A percentile compares a stretch with the other conserved stretches of the same genome.
These are phyloP conservation scores for Ascochyta rabiei DNA, from an alignment of 2,329 filamentous ascomycete genomes.

Conservation along the genomic window DNA sequence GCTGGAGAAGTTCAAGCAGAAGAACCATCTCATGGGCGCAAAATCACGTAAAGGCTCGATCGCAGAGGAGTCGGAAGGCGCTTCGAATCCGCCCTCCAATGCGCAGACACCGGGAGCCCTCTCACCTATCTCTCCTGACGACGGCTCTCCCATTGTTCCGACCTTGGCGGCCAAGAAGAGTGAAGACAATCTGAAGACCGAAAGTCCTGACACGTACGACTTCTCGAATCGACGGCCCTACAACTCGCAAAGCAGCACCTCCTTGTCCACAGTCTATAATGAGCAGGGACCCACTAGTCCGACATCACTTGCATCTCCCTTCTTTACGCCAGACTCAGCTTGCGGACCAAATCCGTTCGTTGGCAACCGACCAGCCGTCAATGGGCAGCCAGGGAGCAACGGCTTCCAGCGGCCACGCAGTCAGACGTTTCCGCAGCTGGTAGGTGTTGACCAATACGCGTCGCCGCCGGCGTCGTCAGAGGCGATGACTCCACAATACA, in stretches of 20 bases:
- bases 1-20: constrained; percentile 96
- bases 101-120: constrained; percentile 68
- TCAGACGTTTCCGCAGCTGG: constrained; percentile 79
- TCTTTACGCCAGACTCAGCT: constrained; percentile 78
- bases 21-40: constrained; percentile 68
- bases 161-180: constrained; percentile 67
- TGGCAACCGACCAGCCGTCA: constrained; percentile 56
- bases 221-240: constrained; percentile 66
- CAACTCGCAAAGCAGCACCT: constrained; percentile 70
- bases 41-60: constrained; percentile 62
- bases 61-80: constrained; percentile 71
- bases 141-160: constrained; percentile 71
- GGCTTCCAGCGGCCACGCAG: constrained; percentile 79
- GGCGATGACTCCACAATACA: constrained; percentile 61
- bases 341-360: constrained; percentile 67
- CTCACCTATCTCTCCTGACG: constrained; percentile 75
- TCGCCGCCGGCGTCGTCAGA: constrained; percentile 59
- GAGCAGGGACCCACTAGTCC: constrained; percentile 75
- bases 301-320: constrained; percentile 72
- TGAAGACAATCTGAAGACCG: constrained; percentile 68
- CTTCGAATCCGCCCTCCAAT: constrained; percentile 62
- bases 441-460: constrained; percentile 65
- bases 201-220: constrained; percentile 64
- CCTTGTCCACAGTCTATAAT: constrained; percentile 70
- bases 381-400: constrained; percentile 54